Conservation (phyloP, 352 stramenopile genomes). For the Blastocystis sp. region DNA sequence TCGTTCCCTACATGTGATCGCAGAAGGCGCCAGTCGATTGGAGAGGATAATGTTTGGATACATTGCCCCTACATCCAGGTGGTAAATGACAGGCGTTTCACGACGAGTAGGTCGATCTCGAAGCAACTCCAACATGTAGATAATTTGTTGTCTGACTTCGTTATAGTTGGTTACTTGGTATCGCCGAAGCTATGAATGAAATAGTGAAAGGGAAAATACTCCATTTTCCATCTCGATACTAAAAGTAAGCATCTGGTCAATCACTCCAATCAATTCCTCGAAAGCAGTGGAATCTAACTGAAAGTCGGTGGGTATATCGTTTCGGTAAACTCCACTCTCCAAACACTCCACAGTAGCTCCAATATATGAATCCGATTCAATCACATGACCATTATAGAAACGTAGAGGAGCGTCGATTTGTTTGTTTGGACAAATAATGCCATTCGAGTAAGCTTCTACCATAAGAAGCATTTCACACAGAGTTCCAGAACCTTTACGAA, state of each 20-base stretch:
- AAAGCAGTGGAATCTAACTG: constrained; percentile 84
- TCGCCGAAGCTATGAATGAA: constrained; percentile 71
- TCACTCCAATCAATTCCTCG: constrained; percentile 88
- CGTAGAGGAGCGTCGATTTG: constrained; percentile 75
- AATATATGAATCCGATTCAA: constrained; percentile 97
- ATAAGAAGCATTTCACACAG: constrained; percentile 96
- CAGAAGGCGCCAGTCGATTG: constrained; percentile 92
- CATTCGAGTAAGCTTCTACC: constrained; percentile 89
- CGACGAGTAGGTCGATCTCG: constrained; percentile 82
- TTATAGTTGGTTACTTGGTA: constrained; percentile 83
- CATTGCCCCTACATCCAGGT: constrained; percentile 98
- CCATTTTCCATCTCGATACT: constrained; percentile 86
- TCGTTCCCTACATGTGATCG: constrained; percentile 87
- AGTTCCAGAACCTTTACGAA: constrained; percentile 89
- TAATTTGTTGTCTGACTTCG: constrained; percentile 80
- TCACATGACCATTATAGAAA: constrained; percentile 86
- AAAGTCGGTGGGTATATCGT: constrained; percentile 94
- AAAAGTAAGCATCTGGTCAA: constrained; percentile 93
- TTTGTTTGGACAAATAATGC: constrained; percentile 98
- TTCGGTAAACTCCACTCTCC: constrained; percentile 92
- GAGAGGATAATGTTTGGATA: constrained; percentile 99
- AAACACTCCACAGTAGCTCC: constrained; percentile 97
- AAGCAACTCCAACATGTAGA: constrained; percentile 84
- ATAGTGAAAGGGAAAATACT: constrained; percentile 63
- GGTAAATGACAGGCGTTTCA: constrained; percentile 91